Base-by-base conservation (phyloP, 2,329 filamentous ascomycete genomes). In the Grosmannia serpens region DNA sequence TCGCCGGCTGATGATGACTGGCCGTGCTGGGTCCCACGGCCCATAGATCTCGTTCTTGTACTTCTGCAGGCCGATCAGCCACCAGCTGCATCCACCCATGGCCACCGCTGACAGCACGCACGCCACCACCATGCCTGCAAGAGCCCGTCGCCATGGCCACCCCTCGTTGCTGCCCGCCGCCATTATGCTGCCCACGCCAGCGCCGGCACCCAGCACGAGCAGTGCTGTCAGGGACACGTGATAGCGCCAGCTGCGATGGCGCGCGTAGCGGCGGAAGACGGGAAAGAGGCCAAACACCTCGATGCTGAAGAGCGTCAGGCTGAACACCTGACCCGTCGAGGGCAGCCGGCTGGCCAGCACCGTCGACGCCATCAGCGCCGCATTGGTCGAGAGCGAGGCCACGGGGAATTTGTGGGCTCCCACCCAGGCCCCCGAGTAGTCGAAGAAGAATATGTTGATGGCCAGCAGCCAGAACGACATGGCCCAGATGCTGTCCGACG, bases 21-120 rank as follows among this genome's bases (percentile, higher is more conserved):
- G 94, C 68, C 91, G 81, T 8, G 94, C 94, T 24, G 92, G 91
- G 74, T 99, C 94, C 94, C 94, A 99, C 1, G 94, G 94, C 50
- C 94, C 94, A 68, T 91, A 89, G 64, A 99, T 96, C 73, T 97
- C 94, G 70, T 97, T 97, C 77, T 99, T 99, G 74, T 97, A 99
- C 74, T 95, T 92, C 73, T 99, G 94, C 71, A 99, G 72, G 10
- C 91, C 89, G 67, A 99, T 97, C 62, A 99, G 74, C 91, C 94
- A 97, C 92, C 91, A 97, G 69, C 90, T 95, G 70, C 91, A 96
- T 15, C 91, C 87, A 1, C 92, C 94, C 84, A 96, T 95, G 2
- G 85, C 85, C 57, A 96, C 70, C 5, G 85, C 83, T 0, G 88
- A 86, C 26, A 90, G 76, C 11, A 92, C 67, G n/a, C 84, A 82